phyloP scores from a whole-genome alignment of 2,329 filamentous ascomycete species.

The Davidsoniella eucalypti region DNA sequence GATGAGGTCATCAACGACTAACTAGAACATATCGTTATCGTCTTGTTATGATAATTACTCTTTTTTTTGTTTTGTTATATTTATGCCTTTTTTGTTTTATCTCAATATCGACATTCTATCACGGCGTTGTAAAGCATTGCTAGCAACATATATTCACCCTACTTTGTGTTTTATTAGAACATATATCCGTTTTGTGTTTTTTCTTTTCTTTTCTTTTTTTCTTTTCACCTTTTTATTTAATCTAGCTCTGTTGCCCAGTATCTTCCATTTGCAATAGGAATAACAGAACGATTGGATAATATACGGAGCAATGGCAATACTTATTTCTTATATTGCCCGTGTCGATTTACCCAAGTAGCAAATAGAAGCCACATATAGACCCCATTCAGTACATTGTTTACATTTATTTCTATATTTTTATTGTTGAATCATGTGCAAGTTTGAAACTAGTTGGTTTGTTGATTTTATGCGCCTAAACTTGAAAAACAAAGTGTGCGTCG shows the following conservation, averaged over 20 bases:
- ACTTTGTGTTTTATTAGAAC: not conserved
- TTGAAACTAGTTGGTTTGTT: not conserved
- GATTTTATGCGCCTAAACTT: not conserved
- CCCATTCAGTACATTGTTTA: not conserved
- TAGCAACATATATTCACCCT: too few relatives aligned
- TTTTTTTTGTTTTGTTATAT: too few relatives aligned
- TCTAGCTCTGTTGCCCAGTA: not conserved
- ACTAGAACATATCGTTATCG: too few relatives aligned
- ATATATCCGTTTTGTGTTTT: constrained; percentile 1
- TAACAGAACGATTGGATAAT: not conserved
- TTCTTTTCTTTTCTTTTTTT: not conserved
- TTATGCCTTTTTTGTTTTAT: too few relatives aligned
- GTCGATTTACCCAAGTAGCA: not conserved
- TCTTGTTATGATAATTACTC: too few relatives aligned
- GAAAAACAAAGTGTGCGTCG: constrained; percentile 3
- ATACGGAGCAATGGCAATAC: not conserved
- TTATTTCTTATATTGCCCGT: not conserved
- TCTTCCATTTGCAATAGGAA: constrained; percentile 1
- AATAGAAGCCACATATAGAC: constrained; percentile 5
- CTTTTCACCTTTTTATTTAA: too few relatives aligned
- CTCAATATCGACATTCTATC: too few relatives aligned
- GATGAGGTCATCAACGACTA: not conserved
- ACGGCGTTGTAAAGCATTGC: too few relatives aligned
- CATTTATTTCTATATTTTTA: not conserved
- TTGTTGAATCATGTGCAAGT: not conserved